Base-by-base conservation (phyloP, 768 basidiomycete genomes). In the Suillus tomentosus region DNA sequence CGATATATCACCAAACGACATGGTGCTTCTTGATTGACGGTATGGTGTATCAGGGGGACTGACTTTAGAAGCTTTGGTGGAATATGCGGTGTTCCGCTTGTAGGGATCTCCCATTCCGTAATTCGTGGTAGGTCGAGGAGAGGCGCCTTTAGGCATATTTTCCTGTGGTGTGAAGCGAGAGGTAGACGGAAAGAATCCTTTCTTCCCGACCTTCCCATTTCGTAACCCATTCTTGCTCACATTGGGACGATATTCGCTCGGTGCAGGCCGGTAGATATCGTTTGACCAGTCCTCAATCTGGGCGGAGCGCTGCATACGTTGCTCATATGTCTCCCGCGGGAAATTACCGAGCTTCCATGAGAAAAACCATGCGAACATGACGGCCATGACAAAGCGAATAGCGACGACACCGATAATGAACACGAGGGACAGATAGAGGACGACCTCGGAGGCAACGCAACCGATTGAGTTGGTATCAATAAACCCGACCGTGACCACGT, bases 371-470 rank as follows among this genome's bases (percentile, higher is more conserved):
- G 92, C 85, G 78, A 99, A 99, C 74, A 96, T 82, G 72, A 97
- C 92, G 55, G 97, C 97, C 95, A 99, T 96, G 69, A 85, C 81
- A 79, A 99, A 99, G 42, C 95, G 92, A 75, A 97, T 95, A 61
- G 86, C 84, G 67, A 99, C 96, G 66, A 99, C 96, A 65, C 96
- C 96, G 67, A 96, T 90, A 75, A 99, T 99, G 85, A 99, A 97
- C 68, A 95, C 85, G 70, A 99, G 88, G 55, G 96, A 98, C 63
- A 96, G 83, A 75, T 95, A 96, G 64, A 99, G 90, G 43, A 99
- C 95, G 67, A 99, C 91, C 64, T 89, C 83, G 8, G 96, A 97
- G 8, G 96, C 96, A 64, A 99, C 93, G 71, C 97, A 99, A 24
- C 97, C 97, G 68, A 99, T 96, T 62, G 87, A 90, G 71, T 89